phyloP scores from a whole-genome alignment of 1,284 basidiomycete species.

The Leccinum fallax region DNA sequence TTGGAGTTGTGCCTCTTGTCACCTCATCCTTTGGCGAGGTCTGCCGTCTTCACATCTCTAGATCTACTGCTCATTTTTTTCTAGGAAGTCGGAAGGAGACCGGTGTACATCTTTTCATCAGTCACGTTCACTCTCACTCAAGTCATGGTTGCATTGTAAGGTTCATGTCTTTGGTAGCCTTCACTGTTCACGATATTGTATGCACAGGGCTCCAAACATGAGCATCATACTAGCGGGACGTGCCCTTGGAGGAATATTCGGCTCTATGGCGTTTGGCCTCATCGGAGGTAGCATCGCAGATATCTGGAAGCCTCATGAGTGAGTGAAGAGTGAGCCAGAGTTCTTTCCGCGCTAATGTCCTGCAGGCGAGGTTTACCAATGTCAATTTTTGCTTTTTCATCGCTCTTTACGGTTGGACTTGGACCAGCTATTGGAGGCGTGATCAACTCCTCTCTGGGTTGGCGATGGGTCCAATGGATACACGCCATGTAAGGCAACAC shows the following conservation, averaged over 20 bases:
- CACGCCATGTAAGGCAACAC: conserved; percentile 45
- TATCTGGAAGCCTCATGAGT: conserved; percentile 33
- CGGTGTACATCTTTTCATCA: conserved; percentile 46
- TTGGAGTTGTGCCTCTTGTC: conserved; percentile 47
- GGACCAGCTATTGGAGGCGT: too few relatives aligned
- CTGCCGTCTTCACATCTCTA: not conserved
- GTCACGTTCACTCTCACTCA: conserved; percentile 41
- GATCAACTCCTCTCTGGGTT: too few relatives aligned
- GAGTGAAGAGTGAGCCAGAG: not conserved
- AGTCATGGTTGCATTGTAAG: conserved; percentile 44
- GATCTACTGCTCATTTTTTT: not conserved
- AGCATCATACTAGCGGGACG: conserved; percentile 23
- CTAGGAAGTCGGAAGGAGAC: conserved; percentile 49
- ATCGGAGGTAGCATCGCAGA: conserved; percentile 67
- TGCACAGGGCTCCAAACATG: conserved; percentile 34
- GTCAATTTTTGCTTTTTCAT: too few relatives aligned
- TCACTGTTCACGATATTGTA: not conserved
- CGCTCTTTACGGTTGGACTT: too few relatives aligned
- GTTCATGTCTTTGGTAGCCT: not conserved
- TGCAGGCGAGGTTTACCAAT: too few relatives aligned
- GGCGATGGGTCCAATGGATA: conserved; percentile 60
- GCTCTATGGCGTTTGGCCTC: conserved; percentile 58
- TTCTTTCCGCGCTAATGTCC: too few relatives aligned
- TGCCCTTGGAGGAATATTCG: conserved; percentile 26
- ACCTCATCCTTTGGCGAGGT: conserved; percentile 50